phyloP scores from a whole-genome alignment of 208 protist genomes.

The Trypanosoma lewisi region DNA sequence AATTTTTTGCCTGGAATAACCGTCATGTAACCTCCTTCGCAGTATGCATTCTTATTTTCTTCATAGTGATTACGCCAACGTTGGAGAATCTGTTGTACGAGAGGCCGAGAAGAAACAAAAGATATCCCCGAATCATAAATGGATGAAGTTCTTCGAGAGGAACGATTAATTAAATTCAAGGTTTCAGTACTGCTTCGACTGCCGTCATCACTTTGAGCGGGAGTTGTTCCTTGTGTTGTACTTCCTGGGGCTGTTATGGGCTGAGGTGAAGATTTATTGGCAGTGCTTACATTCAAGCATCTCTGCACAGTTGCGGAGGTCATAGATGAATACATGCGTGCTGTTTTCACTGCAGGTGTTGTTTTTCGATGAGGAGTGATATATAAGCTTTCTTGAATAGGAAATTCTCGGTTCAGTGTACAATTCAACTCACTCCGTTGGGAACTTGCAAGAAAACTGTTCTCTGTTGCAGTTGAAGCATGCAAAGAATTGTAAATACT shows the following conservation, averaged over 20 bases:
- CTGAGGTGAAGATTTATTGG: not conserved
- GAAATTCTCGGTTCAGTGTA: constrained; percentile 16
- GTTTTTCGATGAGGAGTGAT: not conserved
- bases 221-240: constrained; percentile 16
- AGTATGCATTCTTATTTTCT: constrained; percentile 64
- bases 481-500: not conserved
- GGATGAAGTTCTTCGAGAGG: not conserved
- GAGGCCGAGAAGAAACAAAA: constrained; percentile 22
- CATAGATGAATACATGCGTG: constrained; percentile 15
- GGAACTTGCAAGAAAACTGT: not conserved
- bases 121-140: not conserved
- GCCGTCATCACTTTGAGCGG: constrained; percentile 11
- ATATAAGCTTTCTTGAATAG: constrained; percentile 11
- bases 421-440: constrained; percentile 7
- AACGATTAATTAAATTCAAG: not conserved
- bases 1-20: constrained; percentile 61
- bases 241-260: not conserved
- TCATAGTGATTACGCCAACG: constrained; percentile 53
- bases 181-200: constrained; percentile 18
- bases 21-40: constrained; percentile 74
- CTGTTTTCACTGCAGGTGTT: not conserved
- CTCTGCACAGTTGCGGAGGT: not conserved
- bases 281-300: not conserved
- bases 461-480: constrained; percentile 6
- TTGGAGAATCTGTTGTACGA: constrained; percentile 49